Evolutionary conservation across 2,329 filamentous ascomycete genomes (phyloP).

Genomic region (Epichloe uncinata): DNA sequence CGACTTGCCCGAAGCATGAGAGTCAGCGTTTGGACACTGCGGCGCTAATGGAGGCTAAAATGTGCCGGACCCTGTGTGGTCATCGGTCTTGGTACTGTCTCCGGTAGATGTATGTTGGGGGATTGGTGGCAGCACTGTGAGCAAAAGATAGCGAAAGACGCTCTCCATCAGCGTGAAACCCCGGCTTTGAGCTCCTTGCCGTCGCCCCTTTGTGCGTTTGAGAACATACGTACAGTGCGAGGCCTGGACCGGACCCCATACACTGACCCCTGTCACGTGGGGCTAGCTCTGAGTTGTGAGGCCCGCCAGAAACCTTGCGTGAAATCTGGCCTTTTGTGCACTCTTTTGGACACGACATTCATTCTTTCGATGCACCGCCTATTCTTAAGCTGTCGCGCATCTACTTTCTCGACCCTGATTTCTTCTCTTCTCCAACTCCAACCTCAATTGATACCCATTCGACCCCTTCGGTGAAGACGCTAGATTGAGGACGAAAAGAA

Average conservation of each 20-base stretch:
- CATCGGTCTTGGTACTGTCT: not conserved
- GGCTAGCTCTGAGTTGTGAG: conserved; percentile 7
- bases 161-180: too few relatives aligned
- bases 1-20: not conserved
- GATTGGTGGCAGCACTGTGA: too few relatives aligned
- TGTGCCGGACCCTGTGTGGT: not conserved
- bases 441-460: conserved; percentile 16
- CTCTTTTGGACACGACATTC: conserved; percentile 30
- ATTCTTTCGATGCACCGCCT: conserved; percentile 17
- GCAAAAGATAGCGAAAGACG: too few relatives aligned
- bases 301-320: conserved; percentile 13
- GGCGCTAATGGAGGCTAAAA: conserved; percentile 7
- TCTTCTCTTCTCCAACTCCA: conserved; percentile 12
- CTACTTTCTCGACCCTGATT: conserved; percentile 14
- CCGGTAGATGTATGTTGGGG: not conserved
- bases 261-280: conserved; percentile 18
- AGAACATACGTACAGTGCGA: not conserved
- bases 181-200: not conserved
- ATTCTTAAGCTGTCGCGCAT: conserved; percentile 23
- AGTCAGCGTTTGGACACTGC: too few relatives aligned
- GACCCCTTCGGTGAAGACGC: conserved; percentile 14
- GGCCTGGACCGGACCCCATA: not conserved
- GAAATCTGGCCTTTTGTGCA: conserved; percentile 38
- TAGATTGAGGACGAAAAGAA: conserved; percentile 16
- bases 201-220: not conserved